Evolutionary conservation across 441 rosid genomes (phyloP).

Genomic region (Populus hybrid): DNA sequence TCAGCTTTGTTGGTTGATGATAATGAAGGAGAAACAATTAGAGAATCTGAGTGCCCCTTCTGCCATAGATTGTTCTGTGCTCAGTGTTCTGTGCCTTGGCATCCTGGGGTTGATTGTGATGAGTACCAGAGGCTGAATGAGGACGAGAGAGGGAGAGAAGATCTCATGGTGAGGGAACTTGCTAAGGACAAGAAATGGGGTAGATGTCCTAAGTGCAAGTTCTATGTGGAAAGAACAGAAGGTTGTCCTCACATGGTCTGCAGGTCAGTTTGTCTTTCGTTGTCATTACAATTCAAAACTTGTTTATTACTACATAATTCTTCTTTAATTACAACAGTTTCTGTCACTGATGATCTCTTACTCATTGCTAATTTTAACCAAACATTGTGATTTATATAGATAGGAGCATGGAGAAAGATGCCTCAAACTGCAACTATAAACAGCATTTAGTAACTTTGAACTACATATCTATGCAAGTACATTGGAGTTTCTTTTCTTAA

Average conservation of each 20-base stretch:
- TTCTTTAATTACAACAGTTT: background rate
- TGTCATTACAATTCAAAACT: background rate
- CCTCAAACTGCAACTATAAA: background rate
- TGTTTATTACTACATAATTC: background rate
- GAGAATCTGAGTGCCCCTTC: slow-evolving; percentile 36
- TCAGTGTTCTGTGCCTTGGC: slow-evolving; percentile 46
- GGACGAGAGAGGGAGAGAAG: slow-evolving; percentile 38
- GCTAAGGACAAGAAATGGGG: slow-evolving; percentile 38
- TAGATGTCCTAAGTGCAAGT: slow-evolving; percentile 42
- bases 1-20: slow-evolving; percentile 35
- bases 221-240: slow-evolving; percentile 39
- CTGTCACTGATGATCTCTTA: background rate
- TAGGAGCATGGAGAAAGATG: too few species aligned
- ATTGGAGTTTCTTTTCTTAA: background rate
- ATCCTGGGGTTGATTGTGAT: slow-evolving; percentile 33
- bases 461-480: background rate
- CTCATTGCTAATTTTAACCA: background rate
- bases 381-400: background rate
- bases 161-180: slow-evolving; percentile 38
- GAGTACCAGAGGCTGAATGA: slow-evolving; percentile 28
- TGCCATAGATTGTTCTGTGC: slow-evolving; percentile 50
- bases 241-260: slow-evolving; percentile 45
- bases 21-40: slow-evolving; percentile 18
- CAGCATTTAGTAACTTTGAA: background rate
- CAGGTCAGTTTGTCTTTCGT: slow-evolving; percentile 29